Percentiles rank a stretch among this genome's conserved stretches.
Evolutionary conservation across 495 filamentous ascomycete species (phyloP).

Genomic region (Penicillium bialowiezense): DNA sequence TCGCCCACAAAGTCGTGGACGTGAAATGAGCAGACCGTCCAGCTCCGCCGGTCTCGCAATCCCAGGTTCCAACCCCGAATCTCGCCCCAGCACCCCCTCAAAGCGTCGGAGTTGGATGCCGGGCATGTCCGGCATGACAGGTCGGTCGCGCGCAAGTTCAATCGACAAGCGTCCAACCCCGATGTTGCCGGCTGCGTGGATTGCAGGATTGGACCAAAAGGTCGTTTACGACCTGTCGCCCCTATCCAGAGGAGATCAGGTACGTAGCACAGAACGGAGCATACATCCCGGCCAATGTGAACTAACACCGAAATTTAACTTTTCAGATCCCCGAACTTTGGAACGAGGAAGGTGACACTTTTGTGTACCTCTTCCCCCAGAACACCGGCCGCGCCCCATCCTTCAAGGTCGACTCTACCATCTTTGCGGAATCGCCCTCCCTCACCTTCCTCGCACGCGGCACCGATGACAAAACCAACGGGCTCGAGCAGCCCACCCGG

Average conservation of each 20-base stretch:
- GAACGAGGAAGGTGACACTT: slow-evolving; percentile 80
- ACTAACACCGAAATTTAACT: neutral
- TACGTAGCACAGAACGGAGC: slow-evolving; percentile 23
- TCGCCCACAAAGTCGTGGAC: slow-evolving; percentile 40
- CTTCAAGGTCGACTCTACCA: slow-evolving; percentile 71
- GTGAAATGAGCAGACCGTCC: slow-evolving; percentile 35
- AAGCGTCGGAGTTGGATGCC: slow-evolving; percentile 57
- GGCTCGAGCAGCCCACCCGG: slow-evolving; percentile 38
- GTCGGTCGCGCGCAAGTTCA: slow-evolving; percentile 38
- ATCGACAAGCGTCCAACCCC: slow-evolving; percentile 24
- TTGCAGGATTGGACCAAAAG: slow-evolving; percentile 53
- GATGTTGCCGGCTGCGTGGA: slow-evolving; percentile 54
- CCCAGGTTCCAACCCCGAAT: slow-evolving; percentile 35
- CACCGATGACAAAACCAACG: slow-evolving; percentile 43
- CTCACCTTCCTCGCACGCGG: slow-evolving; percentile 69
- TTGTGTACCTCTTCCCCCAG: slow-evolving; percentile 76
- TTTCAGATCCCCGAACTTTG: slow-evolving; percentile 78
- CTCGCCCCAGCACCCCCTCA: slow-evolving; percentile 39
- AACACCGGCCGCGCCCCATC: slow-evolving; percentile 65
- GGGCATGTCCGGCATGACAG: no score
- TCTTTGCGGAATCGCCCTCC: slow-evolving; percentile 66
- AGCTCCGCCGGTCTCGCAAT: slow-evolving; percentile 39
- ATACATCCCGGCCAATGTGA: neutral
- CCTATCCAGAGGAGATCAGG: slow-evolving; percentile 59
- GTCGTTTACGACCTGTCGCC: slow-evolving; percentile 60